Base-by-base conservation (phyloP, 1,284 basidiomycete species). In the Ceratobasidium theobromae region DNA sequence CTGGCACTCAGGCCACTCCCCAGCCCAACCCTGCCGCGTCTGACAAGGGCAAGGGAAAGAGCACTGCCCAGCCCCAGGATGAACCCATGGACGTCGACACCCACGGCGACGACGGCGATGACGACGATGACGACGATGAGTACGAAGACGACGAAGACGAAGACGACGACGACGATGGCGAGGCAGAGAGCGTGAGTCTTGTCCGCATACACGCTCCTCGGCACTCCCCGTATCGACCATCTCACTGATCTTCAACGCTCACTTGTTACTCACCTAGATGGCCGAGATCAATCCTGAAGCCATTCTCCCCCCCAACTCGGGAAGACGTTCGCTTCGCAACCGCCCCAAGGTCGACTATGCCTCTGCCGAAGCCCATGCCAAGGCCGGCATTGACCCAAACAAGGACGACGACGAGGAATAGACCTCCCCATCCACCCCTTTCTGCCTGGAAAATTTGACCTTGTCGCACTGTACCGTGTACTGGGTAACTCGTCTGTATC, bases 311-410 rank as follows among this genome's bases (percentile, higher is more conserved):
- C 23, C 25, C 23, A 18, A 12, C 11, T n/a, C n/a, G n/a, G 57
- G 48, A 33, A 33, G 57, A 23, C 57, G 57, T 41, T 14, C 46
- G 4, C 57, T 30, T 51, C 57, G 57, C 35, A 49, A 35, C 14
- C 57, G 57, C 48, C 57, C 45, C 11, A 2, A 27, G 27, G 41
- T 62, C n/a, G 57, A 62, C 25, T 62, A 62, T 18, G 49, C 57
- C 3, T 62, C 55, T 12, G 11, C 45, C 8, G 57, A 62, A n/a
- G 57, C 57, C 33, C 41, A 45, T 32, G 57, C 57, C 57, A 62
- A 51, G 57, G 57, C 57, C n/a, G 57, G 57, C 21, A n/a, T 62
- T 23, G 48, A 62, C n/a, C 57, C 57, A 11, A 25, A 32, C 45
- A 40, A 62, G 33, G 33, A 33, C 2, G 35, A 62, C 30, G 57